Percentiles rank a stretch among this genome's conserved stretches.
phyloP scores from a whole-genome alignment of 73 alveolate species.

The Paramecium sonneborni region DNA sequence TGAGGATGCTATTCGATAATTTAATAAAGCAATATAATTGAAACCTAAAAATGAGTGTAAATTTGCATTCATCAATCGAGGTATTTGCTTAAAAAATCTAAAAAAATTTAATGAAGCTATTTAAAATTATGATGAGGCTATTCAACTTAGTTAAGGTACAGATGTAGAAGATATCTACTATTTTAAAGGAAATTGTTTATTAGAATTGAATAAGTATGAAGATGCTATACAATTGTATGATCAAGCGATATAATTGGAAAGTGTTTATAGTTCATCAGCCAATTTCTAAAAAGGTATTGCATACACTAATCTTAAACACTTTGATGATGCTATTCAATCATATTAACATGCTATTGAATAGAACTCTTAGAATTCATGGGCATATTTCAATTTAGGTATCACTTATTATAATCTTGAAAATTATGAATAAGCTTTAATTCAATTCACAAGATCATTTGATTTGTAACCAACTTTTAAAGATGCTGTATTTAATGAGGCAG shows the following conservation, averaged over 20 bases:
- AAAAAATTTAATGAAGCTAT: constrained; percentile 56
- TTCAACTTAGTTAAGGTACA: neutral
- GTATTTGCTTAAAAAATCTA: constrained; percentile 37
- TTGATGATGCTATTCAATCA: constrained; percentile 50
- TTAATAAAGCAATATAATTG: constrained; percentile 12
- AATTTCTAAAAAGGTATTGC: constrained; percentile 50
- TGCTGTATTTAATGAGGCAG: constrained; percentile 54
- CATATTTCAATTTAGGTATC: constrained; percentile 45
- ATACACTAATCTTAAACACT: constrained; percentile 29
- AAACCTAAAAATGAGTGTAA: constrained; percentile 54
- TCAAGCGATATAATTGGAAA: constrained; percentile 9
- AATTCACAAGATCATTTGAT: constrained; percentile 20
- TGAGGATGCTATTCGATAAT: constrained; percentile 52
- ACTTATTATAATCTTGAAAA: constrained; percentile 45
- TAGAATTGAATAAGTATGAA: constrained; percentile 36
- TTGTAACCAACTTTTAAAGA: constrained; percentile 16
- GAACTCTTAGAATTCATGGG: constrained; percentile 42
- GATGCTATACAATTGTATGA: constrained; percentile 42
- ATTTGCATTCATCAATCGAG: constrained; percentile 51
- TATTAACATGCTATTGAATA: constrained; percentile 54
- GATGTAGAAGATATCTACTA: constrained; percentile 54
- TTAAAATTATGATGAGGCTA: constrained; percentile 44
- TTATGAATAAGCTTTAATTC: neutral
- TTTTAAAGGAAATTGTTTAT: constrained; percentile 34
- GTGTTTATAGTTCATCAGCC: constrained; percentile 55